phyloP scores from a whole-genome alignment of 495 filamentous ascomycete species.

The Penicillium antarcticum region DNA sequence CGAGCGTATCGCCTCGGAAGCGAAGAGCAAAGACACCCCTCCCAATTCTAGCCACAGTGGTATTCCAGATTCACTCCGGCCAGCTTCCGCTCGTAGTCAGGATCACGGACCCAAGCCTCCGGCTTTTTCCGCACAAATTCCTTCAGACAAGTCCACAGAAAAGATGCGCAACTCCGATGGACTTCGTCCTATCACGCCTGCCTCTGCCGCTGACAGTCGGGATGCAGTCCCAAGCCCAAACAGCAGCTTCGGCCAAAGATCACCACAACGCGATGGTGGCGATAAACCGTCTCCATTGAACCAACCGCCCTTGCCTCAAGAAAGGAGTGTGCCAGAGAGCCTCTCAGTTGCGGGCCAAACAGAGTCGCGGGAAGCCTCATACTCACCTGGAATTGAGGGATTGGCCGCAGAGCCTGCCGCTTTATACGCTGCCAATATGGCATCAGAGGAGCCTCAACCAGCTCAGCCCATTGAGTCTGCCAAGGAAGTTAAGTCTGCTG shows the following conservation, averaged over 20 bases:
- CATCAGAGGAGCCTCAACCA: neutral
- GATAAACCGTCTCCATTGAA: slow-evolving; percentile 16
- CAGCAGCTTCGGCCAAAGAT: slow-evolving; percentile 22
- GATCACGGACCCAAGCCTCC: slow-evolving; percentile 16
- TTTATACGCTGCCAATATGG: slow-evolving; percentile 11
- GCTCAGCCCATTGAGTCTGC: too few species aligned
- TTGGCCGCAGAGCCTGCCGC: slow-evolving; percentile 13
- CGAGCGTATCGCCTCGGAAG: slow-evolving; percentile 23
- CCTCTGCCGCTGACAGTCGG: slow-evolving; percentile 21
- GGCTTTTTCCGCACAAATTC: slow-evolving; percentile 8
- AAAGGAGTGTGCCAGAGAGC: slow-evolving; percentile 4
- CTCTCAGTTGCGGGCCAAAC: neutral
- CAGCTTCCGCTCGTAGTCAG: slow-evolving; percentile 30
- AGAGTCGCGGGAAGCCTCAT: neutral
- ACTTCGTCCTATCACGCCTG: slow-evolving; percentile 30
- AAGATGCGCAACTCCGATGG: slow-evolving; percentile 27
- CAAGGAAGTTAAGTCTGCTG: neutral
- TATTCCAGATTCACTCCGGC: slow-evolving; percentile 18
- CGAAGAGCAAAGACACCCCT: slow-evolving; percentile 21
- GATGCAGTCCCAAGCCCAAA: slow-evolving; percentile 20
- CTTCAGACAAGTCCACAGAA: slow-evolving; percentile 18
- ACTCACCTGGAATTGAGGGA: slow-evolving; percentile 3
- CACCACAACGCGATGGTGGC: slow-evolving; percentile 21
- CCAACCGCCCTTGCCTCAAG: slow-evolving; percentile 11
- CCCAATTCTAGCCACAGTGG: slow-evolving; percentile 16